These are phyloP conservation scores for Colletotrichum australisinense DNA, from an alignment of 2,329 filamentous ascomycete genomes.

Conservation along the genomic window DNA sequence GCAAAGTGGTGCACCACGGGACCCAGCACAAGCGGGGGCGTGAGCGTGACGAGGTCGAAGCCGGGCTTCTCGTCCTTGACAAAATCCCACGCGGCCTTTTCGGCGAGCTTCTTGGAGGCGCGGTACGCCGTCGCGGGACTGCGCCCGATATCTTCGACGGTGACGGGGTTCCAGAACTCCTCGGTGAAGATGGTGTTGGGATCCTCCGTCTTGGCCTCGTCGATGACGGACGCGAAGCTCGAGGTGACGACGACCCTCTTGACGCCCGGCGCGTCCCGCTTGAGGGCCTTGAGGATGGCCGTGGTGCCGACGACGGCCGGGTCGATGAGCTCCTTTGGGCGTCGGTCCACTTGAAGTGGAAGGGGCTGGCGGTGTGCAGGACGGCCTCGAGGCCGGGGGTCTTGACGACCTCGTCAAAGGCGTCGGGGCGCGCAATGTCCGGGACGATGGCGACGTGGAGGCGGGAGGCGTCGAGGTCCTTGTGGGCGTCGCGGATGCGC, in stretches of 20 bases:
- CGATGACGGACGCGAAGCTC: slow-evolving; percentile 65
- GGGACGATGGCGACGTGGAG: slow-evolving; percentile 73
- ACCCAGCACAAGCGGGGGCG: slow-evolving; percentile 61
- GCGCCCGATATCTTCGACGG: slow-evolving; percentile 54
- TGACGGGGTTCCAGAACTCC: slow-evolving; percentile 65
- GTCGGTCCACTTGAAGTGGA: slow-evolving; percentile 65
- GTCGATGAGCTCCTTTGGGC: slow-evolving; percentile 64
- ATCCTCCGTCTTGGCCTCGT: slow-evolving; percentile 50
- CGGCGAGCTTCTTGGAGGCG: slow-evolving; percentile 65
- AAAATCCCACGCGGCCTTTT: slow-evolving; percentile 66
- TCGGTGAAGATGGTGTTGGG: slow-evolving; percentile 56
- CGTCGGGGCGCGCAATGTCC: slow-evolving; percentile 79
- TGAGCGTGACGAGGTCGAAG: slow-evolving; percentile 65
- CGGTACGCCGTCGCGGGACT: slow-evolving; percentile 60
- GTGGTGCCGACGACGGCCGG: slow-evolving; percentile 71
- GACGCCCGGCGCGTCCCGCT: slow-evolving; percentile 67
- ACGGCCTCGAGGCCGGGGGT: slow-evolving; percentile 64
- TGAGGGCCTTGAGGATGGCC: slow-evolving; percentile 78
- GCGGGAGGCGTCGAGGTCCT: slow-evolving; percentile 52
- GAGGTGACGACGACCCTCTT: slow-evolving; percentile 76
- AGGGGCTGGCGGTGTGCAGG: slow-evolving; percentile 70
- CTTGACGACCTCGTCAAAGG: slow-evolving; percentile 75
- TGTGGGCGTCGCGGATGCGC: slow-evolving; percentile 61
- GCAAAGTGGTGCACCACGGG: slow-evolving; percentile 36
- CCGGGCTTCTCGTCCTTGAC: slow-evolving; percentile 53